Base-by-base conservation (phyloP, 306 rosid genomes). In the Morella rubra region DNA sequence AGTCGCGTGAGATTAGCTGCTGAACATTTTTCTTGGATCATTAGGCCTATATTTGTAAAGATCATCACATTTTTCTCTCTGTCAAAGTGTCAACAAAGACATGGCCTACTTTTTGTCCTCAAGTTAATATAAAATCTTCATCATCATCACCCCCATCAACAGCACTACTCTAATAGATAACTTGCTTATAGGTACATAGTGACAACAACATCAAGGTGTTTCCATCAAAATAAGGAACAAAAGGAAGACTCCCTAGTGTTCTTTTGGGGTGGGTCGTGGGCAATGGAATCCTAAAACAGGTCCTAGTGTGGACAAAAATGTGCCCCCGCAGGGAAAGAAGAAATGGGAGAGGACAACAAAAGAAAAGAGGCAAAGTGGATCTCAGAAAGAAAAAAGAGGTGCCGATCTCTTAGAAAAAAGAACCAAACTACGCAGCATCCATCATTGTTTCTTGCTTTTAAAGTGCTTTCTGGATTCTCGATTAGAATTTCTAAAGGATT, bases 341-440 rank as follows among this genome's bases (percentile, higher is more conserved):
- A 18, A 74, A 22, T 16, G 69, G 3, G 70, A 74, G 32, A 60
- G 40, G 69, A 74, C 56, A 47, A 47, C 20, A 16, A 62, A 75
- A 75, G 32, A 10, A 69, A 71, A 18, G 27, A 9, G 69, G 45
- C 74, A 45, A 74, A 52, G 74, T 59, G 10, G 40, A 9, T 65
- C 18, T 44, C 5, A 71, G 53, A 44, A 51, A 44, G 52, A 60
- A 8, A 27, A 69, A 52, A 47, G 32, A 22, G 20, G 64, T 41
- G 60, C 60, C n/a, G 54, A 47, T 47, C 47, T 27, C 61, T 66
- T 60, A 47, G 50, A 72, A 42, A 77, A 70, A 79, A 79, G 76
- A 41, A 15, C 44, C 44, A n/a, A 59, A 65, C 62, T 6, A 27
- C 15, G 71, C 37, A 74, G 64, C 42, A 45, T 44, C 40, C 61